These are phyloP conservation scores for Raffaelea ambrosiae DNA, from an alignment of 2,329 filamentous ascomycete genomes.

Conservation along the genomic window DNA sequence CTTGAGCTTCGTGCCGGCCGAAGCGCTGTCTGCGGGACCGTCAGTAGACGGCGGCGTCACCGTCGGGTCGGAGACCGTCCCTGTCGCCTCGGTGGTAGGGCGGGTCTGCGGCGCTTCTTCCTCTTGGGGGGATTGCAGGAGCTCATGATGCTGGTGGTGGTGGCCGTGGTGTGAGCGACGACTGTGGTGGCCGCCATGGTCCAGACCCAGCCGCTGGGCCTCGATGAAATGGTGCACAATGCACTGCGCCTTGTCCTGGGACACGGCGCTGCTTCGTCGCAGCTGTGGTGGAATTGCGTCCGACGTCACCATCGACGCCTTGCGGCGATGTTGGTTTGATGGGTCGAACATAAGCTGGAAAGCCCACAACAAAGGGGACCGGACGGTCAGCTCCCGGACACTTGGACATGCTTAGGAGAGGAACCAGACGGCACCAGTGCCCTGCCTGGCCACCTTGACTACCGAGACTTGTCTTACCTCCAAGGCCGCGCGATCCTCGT, in stretches of 20 bases:
- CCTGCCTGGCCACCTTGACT: background rate
- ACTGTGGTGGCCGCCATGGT: constrained; percentile 11
- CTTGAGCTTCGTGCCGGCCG: constrained; percentile 25
- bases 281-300: constrained; percentile 33
- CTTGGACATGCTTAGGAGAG: too few relatives aligned
- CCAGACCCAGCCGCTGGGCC: constrained; percentile 34
- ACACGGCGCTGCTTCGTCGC: constrained; percentile 14
- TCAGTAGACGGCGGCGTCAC: background rate
- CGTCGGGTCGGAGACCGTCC: background rate
- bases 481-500: constrained; percentile 41
- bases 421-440: background rate
- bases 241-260: constrained; percentile 42
- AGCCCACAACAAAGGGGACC: too few relatives aligned
- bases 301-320: constrained; percentile 53
- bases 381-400: too few relatives aligned
- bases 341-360: constrained; percentile 43
- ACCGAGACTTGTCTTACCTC: constrained; percentile 32
- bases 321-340: constrained; percentile 52
- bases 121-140: constrained; percentile 1
- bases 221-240: constrained; percentile 59
- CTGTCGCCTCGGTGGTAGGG: background rate
- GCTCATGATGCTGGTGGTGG: constrained; percentile 14
- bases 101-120: too few relatives aligned
- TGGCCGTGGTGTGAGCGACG: constrained; percentile 1
- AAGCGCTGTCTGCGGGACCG: constrained; percentile 7